Conservation (phyloP, 495 filamentous ascomycete genomes). For the Penicillium diatomitis region DNA sequence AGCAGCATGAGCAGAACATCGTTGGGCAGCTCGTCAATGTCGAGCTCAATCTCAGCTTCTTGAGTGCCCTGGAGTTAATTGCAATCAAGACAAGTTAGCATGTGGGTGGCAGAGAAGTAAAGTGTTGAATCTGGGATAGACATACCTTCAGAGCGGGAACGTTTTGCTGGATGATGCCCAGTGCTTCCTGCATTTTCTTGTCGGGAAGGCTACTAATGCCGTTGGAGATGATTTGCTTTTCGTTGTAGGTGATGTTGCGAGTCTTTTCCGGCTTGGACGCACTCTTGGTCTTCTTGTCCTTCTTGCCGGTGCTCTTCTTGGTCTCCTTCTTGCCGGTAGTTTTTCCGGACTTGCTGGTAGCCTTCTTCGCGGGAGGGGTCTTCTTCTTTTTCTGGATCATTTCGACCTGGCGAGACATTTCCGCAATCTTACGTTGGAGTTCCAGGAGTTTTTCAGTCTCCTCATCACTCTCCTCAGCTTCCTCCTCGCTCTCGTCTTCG, state of each 20-base stretch:
- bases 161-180: constrained; percentile 85
- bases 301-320: constrained; percentile 50
- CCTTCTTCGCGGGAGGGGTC: constrained; percentile 52
- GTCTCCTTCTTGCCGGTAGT: constrained; percentile 37
- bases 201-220: constrained; percentile 68
- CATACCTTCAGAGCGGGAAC: constrained; percentile 65
- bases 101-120: neutral
- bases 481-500: constrained; percentile 60
- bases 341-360: constrained; percentile 42
- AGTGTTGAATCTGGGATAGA: neutral
- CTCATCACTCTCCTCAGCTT: constrained; percentile 49
- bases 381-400: constrained; percentile 54
- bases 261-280: constrained; percentile 38
- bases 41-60: constrained; percentile 81
- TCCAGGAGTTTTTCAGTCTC: constrained; percentile 56
- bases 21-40: constrained; percentile 75
- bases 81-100: constrained; percentile 8
- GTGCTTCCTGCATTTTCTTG: constrained; percentile 62
- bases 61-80: constrained; percentile 46
- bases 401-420: constrained; percentile 48
- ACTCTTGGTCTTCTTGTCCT: constrained; percentile 48
- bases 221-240: constrained; percentile 80
- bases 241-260: constrained; percentile 54
- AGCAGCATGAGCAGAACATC: constrained; percentile 68
- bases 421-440: constrained; percentile 58